A percentile compares a stretch with the other conserved stretches of the same genome.
Evolutionary conservation across 805 yeast genomes (phyloP).

Genomic region (Lipomyces chichibuensis): DNA sequence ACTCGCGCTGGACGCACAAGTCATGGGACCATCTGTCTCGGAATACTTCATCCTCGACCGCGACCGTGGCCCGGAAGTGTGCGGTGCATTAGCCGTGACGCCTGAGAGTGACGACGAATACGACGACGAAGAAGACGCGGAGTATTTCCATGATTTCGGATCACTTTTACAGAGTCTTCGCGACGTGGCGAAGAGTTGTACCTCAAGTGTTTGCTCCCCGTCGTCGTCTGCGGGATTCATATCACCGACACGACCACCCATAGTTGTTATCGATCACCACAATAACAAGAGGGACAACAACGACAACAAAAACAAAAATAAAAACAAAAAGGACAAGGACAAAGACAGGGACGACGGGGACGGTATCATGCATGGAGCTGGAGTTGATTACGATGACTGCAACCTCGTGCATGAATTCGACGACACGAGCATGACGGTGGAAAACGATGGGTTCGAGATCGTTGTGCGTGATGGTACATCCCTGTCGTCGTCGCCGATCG

Average conservation of each 20-base stretch:
- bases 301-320: neutral
- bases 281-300: too few relatives aligned
- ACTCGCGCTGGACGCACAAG: conserved; percentile 22
- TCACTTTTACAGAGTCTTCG: conserved; percentile 6
- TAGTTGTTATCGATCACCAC: neutral
- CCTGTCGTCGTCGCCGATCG: neutral
- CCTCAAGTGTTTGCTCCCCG: neutral
- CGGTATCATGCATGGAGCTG: neutral
- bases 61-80: neutral
- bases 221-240: neutral
- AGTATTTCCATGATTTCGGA: conserved; percentile 21
- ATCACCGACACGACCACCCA: neutral
- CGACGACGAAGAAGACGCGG: conserved; percentile 14
- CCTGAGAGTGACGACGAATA: conserved; percentile 6
- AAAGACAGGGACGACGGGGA: neutral
- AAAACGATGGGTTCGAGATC: neutral
- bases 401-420: neutral
- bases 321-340: neutral
- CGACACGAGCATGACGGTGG: neutral
- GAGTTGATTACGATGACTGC: neutral
- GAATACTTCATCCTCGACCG: conserved; percentile 21
- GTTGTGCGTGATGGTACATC: neutral
- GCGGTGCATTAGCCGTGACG: neutral
- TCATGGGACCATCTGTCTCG: conserved; percentile 26
- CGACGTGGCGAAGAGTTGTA: conserved; percentile 6